Base-by-base conservation (phyloP, 108 stramenopile genomes). In the Epithemia pelagica region DNA sequence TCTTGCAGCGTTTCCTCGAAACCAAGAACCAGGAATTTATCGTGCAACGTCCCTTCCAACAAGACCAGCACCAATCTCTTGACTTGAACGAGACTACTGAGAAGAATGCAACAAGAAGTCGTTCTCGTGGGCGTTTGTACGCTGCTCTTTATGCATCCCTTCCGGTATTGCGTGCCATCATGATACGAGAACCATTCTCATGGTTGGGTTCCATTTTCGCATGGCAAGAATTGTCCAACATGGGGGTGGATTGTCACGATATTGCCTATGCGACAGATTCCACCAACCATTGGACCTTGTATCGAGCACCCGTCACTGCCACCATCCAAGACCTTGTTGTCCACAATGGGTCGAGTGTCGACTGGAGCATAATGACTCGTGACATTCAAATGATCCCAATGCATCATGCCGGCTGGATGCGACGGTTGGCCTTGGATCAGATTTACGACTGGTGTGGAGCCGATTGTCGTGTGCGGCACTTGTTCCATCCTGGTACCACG, bases 101-200 rank as follows among this genome's bases (percentile, higher is more conserved):
- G 10, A 15, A 46, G 10, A 5, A 5, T 10, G 37, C 5, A 46
- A 46, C 37, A 46, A 46, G 10, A 46, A 46, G 5, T 46, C 37
- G 15, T 5, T 46, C 37, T 46, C 37, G 15, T 28, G 33, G 26
- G 10, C 58, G 20, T 30, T 52, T 66, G 28, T 79, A 64, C 53
- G 64, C 78, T 24, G 65, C 74, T 5, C 23, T 79, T 20, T 79
- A 79, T 64, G 74, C 78, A 1, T 61, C 66, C 31, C 37, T 79
- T 28, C 78, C 78, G n/a, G 51, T 75, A 10, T 70, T 60, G 1
- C 76, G 79, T n/a, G 54, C 54, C 30, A 69, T 67, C 1, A 32
- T 81, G 65, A n/a, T 81, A n/a, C 70, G 79, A 32, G 79, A 81
- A 30, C 79, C 79, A 10, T 81, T 46, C 27, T 65, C 73, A 20